Conservation (phyloP, 495 filamentous ascomycete genomes). For the Aspergillus coremiiformis region DNA sequence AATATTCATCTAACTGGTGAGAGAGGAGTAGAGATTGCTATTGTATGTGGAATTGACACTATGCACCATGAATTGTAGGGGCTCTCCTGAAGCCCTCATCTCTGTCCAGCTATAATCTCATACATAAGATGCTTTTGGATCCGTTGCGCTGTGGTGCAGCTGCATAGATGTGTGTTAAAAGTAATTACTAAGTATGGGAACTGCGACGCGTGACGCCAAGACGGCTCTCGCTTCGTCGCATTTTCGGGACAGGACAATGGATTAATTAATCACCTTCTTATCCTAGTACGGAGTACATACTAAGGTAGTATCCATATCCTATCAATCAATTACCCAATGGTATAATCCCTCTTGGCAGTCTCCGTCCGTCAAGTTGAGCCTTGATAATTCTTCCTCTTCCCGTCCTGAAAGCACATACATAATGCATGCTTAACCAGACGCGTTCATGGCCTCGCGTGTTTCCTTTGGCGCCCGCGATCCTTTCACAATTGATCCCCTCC, state of each 20-base stretch:
- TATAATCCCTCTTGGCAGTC: not conserved
- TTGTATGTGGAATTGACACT: too few relatives aligned
- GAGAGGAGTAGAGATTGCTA: too few relatives aligned
- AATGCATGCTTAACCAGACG: conserved; percentile 17
- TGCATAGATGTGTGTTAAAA: not conserved
- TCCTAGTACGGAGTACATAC: too few relatives aligned
- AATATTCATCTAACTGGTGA: too few relatives aligned
- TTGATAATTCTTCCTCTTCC: not conserved
- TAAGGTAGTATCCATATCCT: too few relatives aligned
- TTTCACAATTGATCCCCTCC: conserved; percentile 26
- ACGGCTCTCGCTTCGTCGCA: not conserved
- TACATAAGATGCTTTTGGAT: too few relatives aligned
- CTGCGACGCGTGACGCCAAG: conserved; percentile 3
- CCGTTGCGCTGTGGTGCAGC: too few relatives aligned
- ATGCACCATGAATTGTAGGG: too few relatives aligned
- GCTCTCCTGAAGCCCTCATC: too few relatives aligned
- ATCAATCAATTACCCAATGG: not conserved
- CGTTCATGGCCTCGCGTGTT: conserved; percentile 34
- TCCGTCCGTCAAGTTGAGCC: not conserved
- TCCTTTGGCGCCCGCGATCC: conserved; percentile 28
- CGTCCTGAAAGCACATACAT: conserved; percentile 1
- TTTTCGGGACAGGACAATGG: not conserved
- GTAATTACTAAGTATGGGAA: too few relatives aligned
- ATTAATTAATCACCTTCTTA: too few relatives aligned
- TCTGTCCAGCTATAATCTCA: too few relatives aligned